phyloP scores from a whole-genome alignment of 345 rosid species.

The Nasturtium officinale region DNA sequence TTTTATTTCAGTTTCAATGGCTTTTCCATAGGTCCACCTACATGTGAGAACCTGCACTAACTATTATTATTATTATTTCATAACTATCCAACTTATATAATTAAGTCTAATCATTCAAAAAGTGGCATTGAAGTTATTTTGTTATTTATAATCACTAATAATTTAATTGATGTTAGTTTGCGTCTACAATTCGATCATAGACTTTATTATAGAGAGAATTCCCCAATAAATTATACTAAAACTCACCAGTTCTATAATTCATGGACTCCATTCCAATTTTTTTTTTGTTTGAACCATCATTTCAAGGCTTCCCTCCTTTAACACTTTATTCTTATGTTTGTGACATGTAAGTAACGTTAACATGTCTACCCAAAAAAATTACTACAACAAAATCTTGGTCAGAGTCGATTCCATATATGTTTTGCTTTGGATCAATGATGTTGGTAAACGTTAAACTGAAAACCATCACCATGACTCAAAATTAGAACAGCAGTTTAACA shows the following conservation, averaged over 20 bases:
- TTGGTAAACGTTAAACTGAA: not conserved
- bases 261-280: no score
- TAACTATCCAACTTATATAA: slow-evolving; percentile 31
- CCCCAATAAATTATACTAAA: not conserved
- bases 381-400: not conserved
- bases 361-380: not conserved
- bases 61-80: not conserved
- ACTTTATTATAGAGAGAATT: not conserved
- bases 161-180: slow-evolving; percentile 8
- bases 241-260: no score
- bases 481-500: slow-evolving; percentile 30
- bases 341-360: not conserved
- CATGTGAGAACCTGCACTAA: slow-evolving; percentile 40
- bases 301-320: not conserved
- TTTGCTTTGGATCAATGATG: not conserved
- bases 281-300: no score
- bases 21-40: slow-evolving; percentile 42
- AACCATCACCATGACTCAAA: slow-evolving; percentile 13
- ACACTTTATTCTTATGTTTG: not conserved
- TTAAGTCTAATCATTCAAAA: slow-evolving; percentile 28
- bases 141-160: slow-evolving; percentile 19
- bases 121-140: no score
- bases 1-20: slow-evolving; percentile 14
- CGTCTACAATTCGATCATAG: slow-evolving; percentile 4
- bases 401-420: not conserved